Conservation (phyloP, 306 rosid genomes). For the Heteromeles arbutifolia region DNA sequence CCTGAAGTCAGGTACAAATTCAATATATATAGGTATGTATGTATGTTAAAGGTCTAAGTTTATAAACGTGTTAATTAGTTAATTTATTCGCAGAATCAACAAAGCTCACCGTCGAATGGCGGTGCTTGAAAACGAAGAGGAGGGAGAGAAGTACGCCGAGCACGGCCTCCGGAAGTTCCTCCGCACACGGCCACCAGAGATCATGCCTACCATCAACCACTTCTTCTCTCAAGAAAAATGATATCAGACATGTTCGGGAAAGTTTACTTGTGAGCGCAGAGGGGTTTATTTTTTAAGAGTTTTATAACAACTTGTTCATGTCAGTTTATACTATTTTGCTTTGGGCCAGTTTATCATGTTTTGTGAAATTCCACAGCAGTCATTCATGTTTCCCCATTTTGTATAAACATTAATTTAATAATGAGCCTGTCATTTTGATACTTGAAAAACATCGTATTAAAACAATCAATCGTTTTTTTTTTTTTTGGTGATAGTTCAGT, state of each 20-base stretch:
- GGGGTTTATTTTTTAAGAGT: background rate
- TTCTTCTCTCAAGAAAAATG: constrained; percentile 57
- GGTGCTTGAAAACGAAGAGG: constrained; percentile 65
- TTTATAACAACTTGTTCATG: background rate
- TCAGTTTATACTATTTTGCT: background rate
- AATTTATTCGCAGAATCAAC: constrained; percentile 38
- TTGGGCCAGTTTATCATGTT: background rate
- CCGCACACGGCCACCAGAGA: constrained; percentile 68
- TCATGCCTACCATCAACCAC: constrained; percentile 74
- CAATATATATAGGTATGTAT: background rate
- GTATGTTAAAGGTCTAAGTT: background rate
- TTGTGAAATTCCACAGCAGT: background rate
- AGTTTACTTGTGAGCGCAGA: background rate
- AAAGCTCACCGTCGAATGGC: constrained; percentile 50
- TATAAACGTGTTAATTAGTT: background rate
- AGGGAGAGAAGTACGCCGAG: constrained; percentile 70
- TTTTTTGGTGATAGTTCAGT: too few species aligned
- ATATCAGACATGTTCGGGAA: background rate
- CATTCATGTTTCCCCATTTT: background rate
- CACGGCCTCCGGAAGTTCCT: constrained; percentile 71
- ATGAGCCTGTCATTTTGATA: too few species aligned
- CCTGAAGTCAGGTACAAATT: constrained; percentile 73
- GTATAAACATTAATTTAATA: too few species aligned
- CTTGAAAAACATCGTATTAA: too few species aligned
- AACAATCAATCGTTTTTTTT: too few species aligned